These are phyloP conservation scores for Rubia yunnanensis DNA, from an alignment of 257 asterid species.

Conservation along the genomic window DNA sequence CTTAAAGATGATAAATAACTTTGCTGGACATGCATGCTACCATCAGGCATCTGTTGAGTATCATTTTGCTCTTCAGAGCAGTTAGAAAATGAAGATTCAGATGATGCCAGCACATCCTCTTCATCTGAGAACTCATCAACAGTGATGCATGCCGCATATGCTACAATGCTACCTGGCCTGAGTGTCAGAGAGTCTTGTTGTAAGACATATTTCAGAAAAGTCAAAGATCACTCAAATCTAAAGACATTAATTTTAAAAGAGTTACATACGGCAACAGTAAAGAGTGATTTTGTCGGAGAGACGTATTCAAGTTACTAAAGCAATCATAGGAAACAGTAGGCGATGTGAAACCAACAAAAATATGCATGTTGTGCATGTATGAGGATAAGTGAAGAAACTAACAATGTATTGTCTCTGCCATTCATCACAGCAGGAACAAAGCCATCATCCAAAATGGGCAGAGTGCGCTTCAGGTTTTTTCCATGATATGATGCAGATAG, in stretches of 20 bases:
- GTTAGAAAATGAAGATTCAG: constrained; percentile 56
- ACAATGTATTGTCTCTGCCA: constrained; percentile 32
- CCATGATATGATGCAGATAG: constrained; percentile 24
- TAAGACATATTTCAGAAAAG: constrained; percentile 7
- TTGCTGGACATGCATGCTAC: constrained; percentile 22
- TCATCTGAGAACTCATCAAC: constrained; percentile 34
- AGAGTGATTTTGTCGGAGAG: background rate
- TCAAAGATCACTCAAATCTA: background rate
- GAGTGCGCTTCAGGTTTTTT: constrained; percentile 27
- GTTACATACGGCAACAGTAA: background rate
- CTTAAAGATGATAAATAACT: constrained; percentile 63
- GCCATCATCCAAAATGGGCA: constrained; percentile 33
- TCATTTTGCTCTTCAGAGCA: constrained; percentile 49
- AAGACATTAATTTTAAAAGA: background rate
- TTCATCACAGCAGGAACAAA: constrained; percentile 25
- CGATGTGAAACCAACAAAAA: background rate
- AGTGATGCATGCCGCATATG: constrained; percentile 39
- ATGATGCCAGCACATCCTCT: constrained; percentile 56
- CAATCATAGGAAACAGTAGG: background rate
- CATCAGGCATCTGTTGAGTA: constrained; percentile 25
- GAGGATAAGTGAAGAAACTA: constrained; percentile 20
- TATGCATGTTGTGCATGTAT: background rate
- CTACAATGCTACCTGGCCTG: constrained; percentile 33
- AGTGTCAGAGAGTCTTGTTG: constrained; percentile 18
- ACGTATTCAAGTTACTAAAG: background rate